Conservation (phyloP, 23 red algal species). For the Gracilaria caudata region DNA sequence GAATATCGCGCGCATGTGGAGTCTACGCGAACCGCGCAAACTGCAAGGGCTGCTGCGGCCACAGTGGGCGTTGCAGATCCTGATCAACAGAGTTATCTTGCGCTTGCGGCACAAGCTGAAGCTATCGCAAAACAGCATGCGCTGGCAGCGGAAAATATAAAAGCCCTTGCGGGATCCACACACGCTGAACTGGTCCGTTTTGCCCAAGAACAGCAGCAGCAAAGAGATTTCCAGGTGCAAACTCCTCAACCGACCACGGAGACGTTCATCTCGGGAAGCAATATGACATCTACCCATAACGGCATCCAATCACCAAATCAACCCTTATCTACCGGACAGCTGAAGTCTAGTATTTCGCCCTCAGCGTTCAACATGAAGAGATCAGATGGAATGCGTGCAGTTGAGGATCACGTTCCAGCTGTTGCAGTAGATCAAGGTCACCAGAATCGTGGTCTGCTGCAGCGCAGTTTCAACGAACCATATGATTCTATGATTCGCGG, state of each 20-base stretch:
- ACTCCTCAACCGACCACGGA: neutral
- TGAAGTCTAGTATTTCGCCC: neutral
- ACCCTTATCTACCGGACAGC: neutral
- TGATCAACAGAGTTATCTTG: conserved; percentile 24
- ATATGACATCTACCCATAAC: neutral
- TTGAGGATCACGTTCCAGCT: conserved; percentile 8
- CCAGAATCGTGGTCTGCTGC: neutral
- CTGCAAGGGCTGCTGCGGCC: conserved; percentile 30
- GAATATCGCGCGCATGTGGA: conserved; percentile 26
- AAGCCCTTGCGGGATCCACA: conserved; percentile 12
- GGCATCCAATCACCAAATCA: conserved; percentile 11
- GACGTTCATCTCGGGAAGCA: neutral
- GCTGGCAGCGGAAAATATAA: conserved; percentile 28
- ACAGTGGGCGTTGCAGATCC: conserved; percentile 1
- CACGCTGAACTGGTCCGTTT: conserved; percentile 25
- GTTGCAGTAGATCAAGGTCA: neutral
- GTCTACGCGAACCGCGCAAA: conserved; percentile 26
- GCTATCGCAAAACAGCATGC: conserved; percentile 31
- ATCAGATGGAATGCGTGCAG: neutral
- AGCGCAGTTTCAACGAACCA: conserved; percentile 6
- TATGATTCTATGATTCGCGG: conserved; percentile 24
- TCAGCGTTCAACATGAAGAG: conserved; percentile 11
- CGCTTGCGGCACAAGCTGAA: conserved; percentile 16
- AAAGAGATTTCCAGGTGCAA: conserved; percentile 14
- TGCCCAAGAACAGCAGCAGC: conserved; percentile 42